Evolutionary conservation across 345 rosid species (phyloP).

Genomic region (Physaria fendleri): DNA sequence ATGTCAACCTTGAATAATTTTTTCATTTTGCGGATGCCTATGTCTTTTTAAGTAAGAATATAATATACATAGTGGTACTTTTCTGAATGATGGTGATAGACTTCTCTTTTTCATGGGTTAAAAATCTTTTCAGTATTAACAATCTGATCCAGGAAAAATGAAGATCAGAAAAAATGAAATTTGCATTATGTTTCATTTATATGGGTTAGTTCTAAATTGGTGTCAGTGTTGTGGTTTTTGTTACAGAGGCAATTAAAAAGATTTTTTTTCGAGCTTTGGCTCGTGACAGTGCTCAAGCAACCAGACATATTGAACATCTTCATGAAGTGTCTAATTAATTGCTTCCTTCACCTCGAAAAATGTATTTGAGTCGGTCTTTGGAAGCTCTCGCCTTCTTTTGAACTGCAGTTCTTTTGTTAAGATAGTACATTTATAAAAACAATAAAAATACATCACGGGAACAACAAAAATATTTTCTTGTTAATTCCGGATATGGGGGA

Average conservation of each 20-base stretch:
- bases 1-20: constrained; percentile 1
- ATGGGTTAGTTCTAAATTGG: not conserved
- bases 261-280: constrained; percentile 55
- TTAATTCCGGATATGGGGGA: no score
- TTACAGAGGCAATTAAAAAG: constrained; percentile 75
- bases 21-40: not conserved
- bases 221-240: constrained; percentile 14
- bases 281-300: constrained; percentile 52
- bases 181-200: constrained; percentile 6
- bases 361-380: constrained; percentile 44
- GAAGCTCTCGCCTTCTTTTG: constrained; percentile 37
- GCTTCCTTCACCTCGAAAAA: constrained; percentile 31
- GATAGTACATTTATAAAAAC: no score
- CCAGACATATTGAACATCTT: constrained; percentile 50
- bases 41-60: not conserved
- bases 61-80: not conserved
- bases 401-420: not conserved
- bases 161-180: not conserved
- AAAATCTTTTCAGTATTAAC: not conserved
- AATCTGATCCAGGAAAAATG: not conserved
- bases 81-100: not conserved
- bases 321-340: constrained; percentile 56
- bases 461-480: no score
- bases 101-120: not conserved
- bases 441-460: no score